Evolutionary conservation across 108 stramenopile genomes (phyloP).

Genomic region (Nitzschia sp.): DNA sequence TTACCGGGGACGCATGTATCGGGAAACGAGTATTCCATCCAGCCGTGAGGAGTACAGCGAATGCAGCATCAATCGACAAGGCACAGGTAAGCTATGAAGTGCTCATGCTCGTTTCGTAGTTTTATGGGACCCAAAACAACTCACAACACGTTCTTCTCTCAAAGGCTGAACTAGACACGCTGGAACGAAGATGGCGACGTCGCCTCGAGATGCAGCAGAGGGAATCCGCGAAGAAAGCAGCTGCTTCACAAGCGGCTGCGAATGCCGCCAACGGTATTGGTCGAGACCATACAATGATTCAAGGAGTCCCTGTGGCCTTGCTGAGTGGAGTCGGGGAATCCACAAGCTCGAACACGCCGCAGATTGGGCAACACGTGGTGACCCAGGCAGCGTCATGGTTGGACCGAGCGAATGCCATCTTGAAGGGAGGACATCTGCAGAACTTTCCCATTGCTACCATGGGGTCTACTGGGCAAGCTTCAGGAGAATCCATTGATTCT

Average conservation of each 20-base stretch:
- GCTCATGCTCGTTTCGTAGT: no score
- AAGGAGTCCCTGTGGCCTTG: slow-evolving; percentile 29
- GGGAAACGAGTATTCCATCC: slow-evolving; percentile 93
- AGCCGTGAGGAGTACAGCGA: slow-evolving; percentile 50
- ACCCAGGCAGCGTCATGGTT: slow-evolving; percentile 73
- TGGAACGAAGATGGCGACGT: slow-evolving; percentile 72
- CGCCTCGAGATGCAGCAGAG: slow-evolving; percentile 77
- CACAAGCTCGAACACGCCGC: background rate
- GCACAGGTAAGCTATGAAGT: slow-evolving; percentile 58
- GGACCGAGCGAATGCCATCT: slow-evolving; percentile 61
- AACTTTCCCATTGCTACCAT: background rate
- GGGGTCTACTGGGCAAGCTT: background rate
- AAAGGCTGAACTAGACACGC: slow-evolving; percentile 64
- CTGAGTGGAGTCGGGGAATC: background rate
- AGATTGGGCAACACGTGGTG: slow-evolving; percentile 37
- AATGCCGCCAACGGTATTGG: slow-evolving; percentile 22
- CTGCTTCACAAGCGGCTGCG: slow-evolving; percentile 65
- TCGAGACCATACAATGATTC: slow-evolving; percentile 1
- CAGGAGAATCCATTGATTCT: background rate
- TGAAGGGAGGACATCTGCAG: slow-evolving; percentile 24
- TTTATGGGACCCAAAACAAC: no score
- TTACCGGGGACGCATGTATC: slow-evolving; percentile 92
- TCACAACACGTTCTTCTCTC: background rate
- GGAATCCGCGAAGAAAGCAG: slow-evolving; percentile 69
- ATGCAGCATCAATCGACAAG: slow-evolving; percentile 60